Conservation (phyloP, 176 grass and related monocot genomes). For the Zea mays region DNA sequence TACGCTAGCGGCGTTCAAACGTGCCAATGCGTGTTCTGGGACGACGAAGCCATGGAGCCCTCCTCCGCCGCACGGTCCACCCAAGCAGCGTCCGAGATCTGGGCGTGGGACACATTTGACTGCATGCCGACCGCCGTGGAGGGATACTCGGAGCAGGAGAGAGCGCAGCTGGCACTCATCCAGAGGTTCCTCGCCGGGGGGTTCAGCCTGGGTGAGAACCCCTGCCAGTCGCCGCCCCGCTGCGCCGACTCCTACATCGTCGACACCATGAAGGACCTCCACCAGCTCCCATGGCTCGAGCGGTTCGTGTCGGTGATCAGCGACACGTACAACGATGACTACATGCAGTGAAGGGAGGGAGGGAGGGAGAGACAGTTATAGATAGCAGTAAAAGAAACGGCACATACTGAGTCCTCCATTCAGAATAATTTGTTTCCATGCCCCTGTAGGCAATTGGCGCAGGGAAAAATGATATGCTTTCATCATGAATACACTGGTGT, state of each 20-base stretch:
- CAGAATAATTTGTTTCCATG: conserved; percentile 35
- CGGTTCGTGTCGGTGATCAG: conserved; percentile 98
- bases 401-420: conserved; percentile 40
- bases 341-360: conserved; percentile 66
- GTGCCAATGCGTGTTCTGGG: conserved; percentile 90
- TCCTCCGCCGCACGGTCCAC: conserved; percentile 35
- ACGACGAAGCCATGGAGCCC: conserved; percentile 42
- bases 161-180: conserved; percentile 80
- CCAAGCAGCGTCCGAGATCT: conserved; percentile 70
- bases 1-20: conserved; percentile 70
- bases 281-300: conserved; percentile 98
- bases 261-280: conserved; percentile 97
- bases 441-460: conserved; percentile 26
- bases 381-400: conserved; percentile 53
- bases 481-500: conserved; percentile 3
- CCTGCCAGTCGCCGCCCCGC: conserved; percentile 64
- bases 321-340: conserved; percentile 93
- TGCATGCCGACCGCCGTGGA: conserved; percentile 64
- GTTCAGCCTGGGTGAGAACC: conserved; percentile 73
- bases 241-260: conserved; percentile 67
- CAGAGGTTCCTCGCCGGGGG: conserved; percentile 87
- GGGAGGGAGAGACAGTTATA: conserved; percentile 21
- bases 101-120: conserved; percentile 90
- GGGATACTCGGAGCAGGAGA: conserved; percentile 94
- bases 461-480: conserved; percentile 35